phyloP scores from a whole-genome alignment of 345 rosid species.

The Anastatica hierochuntica region DNA sequence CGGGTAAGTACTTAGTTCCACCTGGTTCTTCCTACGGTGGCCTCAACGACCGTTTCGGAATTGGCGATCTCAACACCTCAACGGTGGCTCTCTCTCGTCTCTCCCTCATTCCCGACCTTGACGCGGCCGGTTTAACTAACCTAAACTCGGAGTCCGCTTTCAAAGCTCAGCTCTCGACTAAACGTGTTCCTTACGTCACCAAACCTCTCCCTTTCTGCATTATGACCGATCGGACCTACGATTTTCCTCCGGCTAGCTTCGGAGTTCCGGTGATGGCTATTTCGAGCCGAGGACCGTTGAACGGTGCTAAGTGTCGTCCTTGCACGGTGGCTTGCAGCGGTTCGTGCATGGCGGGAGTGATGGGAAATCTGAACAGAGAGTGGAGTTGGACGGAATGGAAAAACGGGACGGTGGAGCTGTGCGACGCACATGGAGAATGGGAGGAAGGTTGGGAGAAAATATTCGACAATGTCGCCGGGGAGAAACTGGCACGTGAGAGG shows the following conservation, averaged over 20 bases:
- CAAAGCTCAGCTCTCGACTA: slow-evolving; percentile 60
- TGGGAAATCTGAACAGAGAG: slow-evolving; percentile 37
- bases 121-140: slow-evolving; percentile 36
- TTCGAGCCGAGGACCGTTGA: slow-evolving; percentile 72
- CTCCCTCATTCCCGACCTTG: slow-evolving; percentile 59
- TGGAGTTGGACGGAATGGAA: slow-evolving; percentile 96
- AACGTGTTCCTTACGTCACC: slow-evolving; percentile 31
- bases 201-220: slow-evolving; percentile 67
- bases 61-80: slow-evolving; percentile 60
- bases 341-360: slow-evolving; percentile 41
- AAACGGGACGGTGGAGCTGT: slow-evolving; percentile 45
- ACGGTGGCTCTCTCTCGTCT: slow-evolving; percentile 70
- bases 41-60: slow-evolving; percentile 82
- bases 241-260: slow-evolving; percentile 47
- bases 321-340: slow-evolving; percentile 52
- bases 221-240: slow-evolving; percentile 53
- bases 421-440: slow-evolving; percentile 66
- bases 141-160: slow-evolving; percentile 87
- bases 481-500: slow-evolving; percentile 42
- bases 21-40: slow-evolving; percentile 85
- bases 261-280: slow-evolving; percentile 82
- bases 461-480: slow-evolving; percentile 46
- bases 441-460: slow-evolving; percentile 61
- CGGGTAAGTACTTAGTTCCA: slow-evolving; percentile 62
- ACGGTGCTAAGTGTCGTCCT: slow-evolving; percentile 96